Evolutionary conservation across 495 filamentous ascomycete species (phyloP), one percentile per base, ranked within the genome.

Genomic region (Neurospora pannonica): DNA sequence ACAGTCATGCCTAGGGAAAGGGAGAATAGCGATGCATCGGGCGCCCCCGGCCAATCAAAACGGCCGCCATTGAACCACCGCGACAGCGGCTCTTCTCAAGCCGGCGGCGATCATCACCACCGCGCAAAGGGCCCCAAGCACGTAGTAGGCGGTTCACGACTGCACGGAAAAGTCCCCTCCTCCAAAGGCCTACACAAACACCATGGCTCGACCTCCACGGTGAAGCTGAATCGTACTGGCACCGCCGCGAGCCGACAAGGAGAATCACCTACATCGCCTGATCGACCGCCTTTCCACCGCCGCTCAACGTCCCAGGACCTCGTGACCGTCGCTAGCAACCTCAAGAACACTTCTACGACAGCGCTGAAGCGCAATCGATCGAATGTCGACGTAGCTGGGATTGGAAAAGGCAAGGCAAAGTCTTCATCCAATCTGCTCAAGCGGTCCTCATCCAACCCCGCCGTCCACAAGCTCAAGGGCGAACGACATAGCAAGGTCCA

Each of bases 341-440:
- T 86, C 34, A 84, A 87, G 76, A 86, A 87, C 77, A 60, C 79
- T 60, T 85, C 85, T 19, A 81, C 85, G 9, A 79, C 82, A 37
- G 84, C 78, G 71, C 77, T 87, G 17, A 85, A 85, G 81, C 85
- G 83, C 76, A 87, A 86, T 73, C 83, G 82, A 28, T 88, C 87
- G 5, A 84, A 86, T 60, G 82, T 77, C 78, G 84, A 84, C 62
- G 81, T 88, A 72, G 24, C 28, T 34, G 54, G 54, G 34, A 36
- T 17, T 4, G 54, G 28, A 34, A 67, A 67, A 36, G 81, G 78
- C 74, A 88, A 86, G 77, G 81, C 83, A 67, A 79, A 79, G 43
- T 88, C 85, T 80, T 85, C 86, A 6, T 73, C 84, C 7, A 81
- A 80, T 46, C 84, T 77, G 71, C 80, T 86, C 42, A 87, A 86